Evolutionary conservation across 1,284 basidiomycete species (phyloP).

Genomic region (Rhodotorula sp.): DNA sequence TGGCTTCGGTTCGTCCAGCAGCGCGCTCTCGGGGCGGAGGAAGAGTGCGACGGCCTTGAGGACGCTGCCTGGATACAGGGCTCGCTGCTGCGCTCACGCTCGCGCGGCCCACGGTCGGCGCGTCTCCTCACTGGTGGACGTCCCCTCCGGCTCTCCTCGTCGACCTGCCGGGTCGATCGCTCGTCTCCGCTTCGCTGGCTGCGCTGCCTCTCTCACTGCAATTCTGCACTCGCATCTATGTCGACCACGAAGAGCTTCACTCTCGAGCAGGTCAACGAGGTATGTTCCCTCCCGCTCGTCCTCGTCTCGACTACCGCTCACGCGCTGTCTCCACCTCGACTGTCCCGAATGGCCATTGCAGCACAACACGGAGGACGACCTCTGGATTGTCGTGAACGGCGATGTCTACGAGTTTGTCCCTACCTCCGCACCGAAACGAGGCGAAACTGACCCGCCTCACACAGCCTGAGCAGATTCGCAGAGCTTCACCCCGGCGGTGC

Average conservation of each 20-base stretch:
- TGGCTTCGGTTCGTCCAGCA: background rate
- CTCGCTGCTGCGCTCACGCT: no score
- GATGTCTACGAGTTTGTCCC: conserved; percentile 60
- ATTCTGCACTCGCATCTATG: background rate
- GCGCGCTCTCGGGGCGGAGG: background rate
- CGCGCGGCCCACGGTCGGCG: no score
- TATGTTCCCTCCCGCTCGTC: conserved; percentile 30
- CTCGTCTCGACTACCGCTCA: background rate
- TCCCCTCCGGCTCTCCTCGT: background rate
- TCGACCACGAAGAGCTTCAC: conserved; percentile 47
- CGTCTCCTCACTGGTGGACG: no score
- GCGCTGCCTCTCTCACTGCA: background rate
- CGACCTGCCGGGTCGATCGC: background rate
- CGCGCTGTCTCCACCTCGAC: no score
- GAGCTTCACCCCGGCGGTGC: conserved; percentile 83
- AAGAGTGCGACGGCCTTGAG: no score
- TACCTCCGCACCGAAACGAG: background rate
- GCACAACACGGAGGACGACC: conserved; percentile 74
- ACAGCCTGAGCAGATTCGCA: conserved; percentile 77
- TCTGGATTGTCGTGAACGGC: conserved; percentile 80
- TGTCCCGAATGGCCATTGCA: conserved; percentile 48
- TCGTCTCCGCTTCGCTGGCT: background rate
- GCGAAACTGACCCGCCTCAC: conserved; percentile 67
- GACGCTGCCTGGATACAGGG: no score
- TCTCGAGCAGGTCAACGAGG: conserved; percentile 54